Evolutionary conservation across 495 filamentous ascomycete species (phyloP).

Genomic region (Peziza echinospora): DNA sequence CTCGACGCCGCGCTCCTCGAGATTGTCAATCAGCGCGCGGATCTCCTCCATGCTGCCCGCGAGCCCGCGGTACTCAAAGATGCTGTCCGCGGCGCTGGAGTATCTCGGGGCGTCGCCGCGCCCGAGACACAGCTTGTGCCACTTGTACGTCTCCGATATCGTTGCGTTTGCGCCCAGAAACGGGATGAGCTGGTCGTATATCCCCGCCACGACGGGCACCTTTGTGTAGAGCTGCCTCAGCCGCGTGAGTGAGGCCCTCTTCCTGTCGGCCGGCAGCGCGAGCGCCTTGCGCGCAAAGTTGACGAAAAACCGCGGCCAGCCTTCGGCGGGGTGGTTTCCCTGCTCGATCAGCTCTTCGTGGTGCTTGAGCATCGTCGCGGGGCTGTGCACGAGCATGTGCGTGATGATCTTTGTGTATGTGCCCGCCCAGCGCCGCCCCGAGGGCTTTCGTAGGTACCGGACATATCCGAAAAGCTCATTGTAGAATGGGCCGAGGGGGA

Average conservation of each 20-base stretch:
- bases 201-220: conserved; percentile 3
- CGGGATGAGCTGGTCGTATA: conserved; percentile 9
- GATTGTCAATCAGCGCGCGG: conserved; percentile 5
- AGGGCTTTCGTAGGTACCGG: no score
- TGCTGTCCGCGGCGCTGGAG: conserved; percentile 7
- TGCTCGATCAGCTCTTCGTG: no score
- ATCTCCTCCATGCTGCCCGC: conserved; percentile 8
- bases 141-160: conserved; percentile 9
- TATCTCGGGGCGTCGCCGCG: conserved; percentile 8
- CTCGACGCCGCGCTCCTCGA: conserved; percentile 3
- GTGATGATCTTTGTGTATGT: no score
- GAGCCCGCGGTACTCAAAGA: conserved; percentile 9
- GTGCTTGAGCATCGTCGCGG: no score
- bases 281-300: no score
- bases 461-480: no score
- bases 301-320: no score
- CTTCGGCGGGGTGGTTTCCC: no score
- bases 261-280: no score
- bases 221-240: conserved; percentile 8
- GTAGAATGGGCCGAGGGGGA: no score
- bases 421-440: no score
- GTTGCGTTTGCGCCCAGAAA: conserved; percentile 6
- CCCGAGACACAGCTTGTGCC: conserved; percentile 13
- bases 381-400: no score
- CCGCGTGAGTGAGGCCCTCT: conserved; percentile 3